Evolutionary conservation across 305 asterid genomes (phyloP), one percentile per base, ranked within the genome.

Genomic region (Fraxinus platypoda): DNA sequence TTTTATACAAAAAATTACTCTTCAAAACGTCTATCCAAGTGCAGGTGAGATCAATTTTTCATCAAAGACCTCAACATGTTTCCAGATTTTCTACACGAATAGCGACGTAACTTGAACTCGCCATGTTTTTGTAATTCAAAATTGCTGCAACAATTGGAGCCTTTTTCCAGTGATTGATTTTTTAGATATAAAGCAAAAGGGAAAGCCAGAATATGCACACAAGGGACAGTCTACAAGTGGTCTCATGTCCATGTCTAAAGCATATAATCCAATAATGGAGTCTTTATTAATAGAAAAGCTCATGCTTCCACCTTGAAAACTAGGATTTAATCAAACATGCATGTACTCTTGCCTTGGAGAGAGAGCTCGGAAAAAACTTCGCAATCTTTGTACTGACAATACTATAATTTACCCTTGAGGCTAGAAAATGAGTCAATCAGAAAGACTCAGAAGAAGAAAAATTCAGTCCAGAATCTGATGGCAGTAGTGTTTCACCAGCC

Each of bases 361-460:
- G 90, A 83, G 87, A 91, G 90, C 97, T 83, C 88, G 97, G 35
- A 91, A 92, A 78, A 88, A 81, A 35, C 94, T 97, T 88, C 28
- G 93, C 93, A 26, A 76, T 90, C 93, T 80, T n/a, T n/a, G n/a
- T n/a, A n/a, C n/a, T n/a, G n/a, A n/a, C n/a, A n/a, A n/a, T n/a
- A n/a, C n/a, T n/a, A n/a, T n/a, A n/a, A n/a, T n/a, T n/a, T n/a
- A n/a, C n/a, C n/a, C n/a, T n/a, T n/a, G 52, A 43, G 17, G 52
- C 52, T 43, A 12, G 52, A 17, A 3, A 11, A 43, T 43, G 52
- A n/a, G n/a, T n/a, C n/a, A 11, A 43, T 43, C 54, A 11, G n/a
- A 43, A 13, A 43, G 49, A 78, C 37, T 74, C 84, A 30, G 37
- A 91, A 33, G 93, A 92, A 33, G 95, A 91, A 75, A 90, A 88